Conservation (phyloP, 352 stramenopile genomes). For the Phytophthora capsici region DNA sequence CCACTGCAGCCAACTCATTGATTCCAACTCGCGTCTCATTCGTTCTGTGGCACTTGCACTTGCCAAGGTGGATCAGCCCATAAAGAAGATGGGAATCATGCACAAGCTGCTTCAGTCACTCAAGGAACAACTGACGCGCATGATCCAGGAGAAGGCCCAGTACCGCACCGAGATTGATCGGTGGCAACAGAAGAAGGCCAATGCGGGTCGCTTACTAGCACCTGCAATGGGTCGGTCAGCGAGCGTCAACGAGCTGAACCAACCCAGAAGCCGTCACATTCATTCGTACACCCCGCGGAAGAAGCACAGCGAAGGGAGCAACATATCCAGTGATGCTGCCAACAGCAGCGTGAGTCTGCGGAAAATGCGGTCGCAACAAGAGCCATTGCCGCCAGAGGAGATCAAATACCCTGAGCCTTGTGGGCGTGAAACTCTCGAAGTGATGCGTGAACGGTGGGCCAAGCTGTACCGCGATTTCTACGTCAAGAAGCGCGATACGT, state of each 20-base stretch:
- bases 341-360: constrained; percentile 40
- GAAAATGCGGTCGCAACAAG: constrained; percentile 26
- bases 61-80: constrained; percentile 91
- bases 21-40: constrained; percentile 80
- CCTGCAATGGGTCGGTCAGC: constrained; percentile 65
- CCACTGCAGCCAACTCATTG: constrained; percentile 78
- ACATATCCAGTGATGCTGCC: constrained; percentile 45
- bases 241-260: constrained; percentile 67
- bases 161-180: constrained; percentile 56
- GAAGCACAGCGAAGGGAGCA: constrained; percentile 40
- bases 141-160: constrained; percentile 80
- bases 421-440: constrained; percentile 82
- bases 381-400: constrained; percentile 57
- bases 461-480: constrained; percentile 98
- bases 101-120: constrained; percentile 93
- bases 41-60: constrained; percentile 83
- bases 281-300: constrained; percentile 62
- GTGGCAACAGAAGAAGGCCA: constrained; percentile 57
- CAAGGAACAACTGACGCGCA: constrained; percentile 91
- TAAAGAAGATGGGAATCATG: constrained; percentile 93
- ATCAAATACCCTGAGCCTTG: constrained; percentile 82
- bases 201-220: constrained; percentile 27
- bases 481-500: constrained; percentile 91
- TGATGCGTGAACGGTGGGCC: constrained; percentile 92
- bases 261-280: constrained; percentile 54